Base-by-base conservation (phyloP, 331 rosid genomes). In the Dryas integrifolia region DNA sequence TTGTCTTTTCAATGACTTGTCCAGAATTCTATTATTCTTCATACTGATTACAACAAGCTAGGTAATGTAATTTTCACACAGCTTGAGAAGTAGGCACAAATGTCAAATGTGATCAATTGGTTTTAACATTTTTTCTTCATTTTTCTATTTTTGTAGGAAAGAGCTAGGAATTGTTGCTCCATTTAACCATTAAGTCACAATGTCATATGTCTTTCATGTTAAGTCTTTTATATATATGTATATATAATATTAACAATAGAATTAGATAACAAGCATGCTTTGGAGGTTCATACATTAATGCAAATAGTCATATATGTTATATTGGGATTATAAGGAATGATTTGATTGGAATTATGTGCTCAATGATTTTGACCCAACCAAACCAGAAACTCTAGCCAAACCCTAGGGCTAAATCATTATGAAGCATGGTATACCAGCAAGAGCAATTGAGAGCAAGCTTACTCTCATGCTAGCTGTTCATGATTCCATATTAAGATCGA, bases 1-100 rank as follows among this genome's bases (percentile, higher is more conserved):
- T 5, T 38, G 41, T 53, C 48, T 18, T 65, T 74, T 64, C 78
- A 65, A 53, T 65, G 71, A 63, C 61, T 57, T n/a, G n/a, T 60
- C 39, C 47, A 65, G 4, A 46, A 7, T 5, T 47, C 3, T 21
- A 21, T 21, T 21, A 21, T 21, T 21, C 24, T 21, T 21, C 59
- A 50, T 58, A 30, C 55, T 7, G 46, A 67, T 30, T 40, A 58
- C n/a, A 55, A 21, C 59, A 30, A 16, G 21, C 21, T 18, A 18
- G 46, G 12, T 56, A 56, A 16, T 56, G 13, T 0, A 56, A 56
- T 7, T 5, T 6, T 9, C 35, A 30, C 35, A 30, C 35, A 30
- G 35, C 35, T 30, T 30, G 35, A 30, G 35, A 30, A 30, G 35
- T 30, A 30, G 35, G 35, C 35, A 30, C 35, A 30, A 30, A 30